A percentile compares a stretch with the other conserved stretches of the same genome.
Conservation (phyloP, 257 asterid genomes). For the Solanum dulcamara region DNA sequence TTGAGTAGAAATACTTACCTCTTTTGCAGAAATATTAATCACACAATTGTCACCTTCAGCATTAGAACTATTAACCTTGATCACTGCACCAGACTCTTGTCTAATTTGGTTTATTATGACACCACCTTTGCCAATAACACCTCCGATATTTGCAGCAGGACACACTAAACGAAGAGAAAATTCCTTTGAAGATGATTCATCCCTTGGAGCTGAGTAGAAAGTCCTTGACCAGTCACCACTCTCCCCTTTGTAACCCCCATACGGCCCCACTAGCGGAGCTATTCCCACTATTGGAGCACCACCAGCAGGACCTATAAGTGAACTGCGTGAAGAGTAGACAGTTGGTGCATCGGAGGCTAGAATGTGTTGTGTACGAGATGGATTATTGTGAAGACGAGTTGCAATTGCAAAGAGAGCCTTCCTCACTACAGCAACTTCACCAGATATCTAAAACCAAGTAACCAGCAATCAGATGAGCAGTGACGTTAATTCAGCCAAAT, state of each 20-base stretch:
- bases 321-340: slow-evolving; percentile 6
- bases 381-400: slow-evolving; percentile 17
- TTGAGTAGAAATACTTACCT: neutral
- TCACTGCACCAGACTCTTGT: slow-evolving; percentile 13
- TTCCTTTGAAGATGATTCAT: slow-evolving; percentile 13
- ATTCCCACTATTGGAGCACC: slow-evolving; percentile 14
- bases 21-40: slow-evolving; percentile 12
- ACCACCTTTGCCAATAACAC: slow-evolving; percentile 20
- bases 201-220: slow-evolving; percentile 8
- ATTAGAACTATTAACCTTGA: slow-evolving; percentile 12
- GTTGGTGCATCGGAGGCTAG: slow-evolving; percentile 6
- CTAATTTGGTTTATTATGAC: slow-evolving; percentile 18
- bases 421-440: slow-evolving; percentile 9
- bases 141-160: slow-evolving; percentile 12
- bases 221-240: slow-evolving; percentile 9
- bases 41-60: slow-evolving; percentile 17
- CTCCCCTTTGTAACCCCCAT: slow-evolving; percentile 16
- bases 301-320: slow-evolving; percentile 1
- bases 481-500: neutral
- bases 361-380: slow-evolving; percentile 14
- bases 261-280: slow-evolving; percentile 15
- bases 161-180: slow-evolving; percentile 14
- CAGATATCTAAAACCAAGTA: slow-evolving; percentile 5
- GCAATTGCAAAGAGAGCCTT: slow-evolving; percentile 13
- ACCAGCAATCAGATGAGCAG: neutral